phyloP scores from a whole-genome alignment of 2,329 filamentous ascomycete genomes.

The Dothistroma septosporum region DNA sequence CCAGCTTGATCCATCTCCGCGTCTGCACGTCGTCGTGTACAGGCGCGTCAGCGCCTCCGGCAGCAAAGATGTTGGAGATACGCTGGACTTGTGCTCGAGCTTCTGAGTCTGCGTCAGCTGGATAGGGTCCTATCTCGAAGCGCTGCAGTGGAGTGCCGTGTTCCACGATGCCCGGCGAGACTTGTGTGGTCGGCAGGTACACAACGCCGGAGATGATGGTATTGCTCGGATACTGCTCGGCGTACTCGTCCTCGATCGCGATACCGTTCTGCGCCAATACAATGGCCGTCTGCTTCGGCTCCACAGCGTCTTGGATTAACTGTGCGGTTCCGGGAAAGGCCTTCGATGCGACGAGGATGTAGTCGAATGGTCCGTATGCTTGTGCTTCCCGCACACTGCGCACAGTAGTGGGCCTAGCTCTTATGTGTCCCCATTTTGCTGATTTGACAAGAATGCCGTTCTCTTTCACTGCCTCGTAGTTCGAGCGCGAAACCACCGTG shows the following conservation, averaged over 20 bases:
- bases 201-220: slow-evolving; percentile 55
- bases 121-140: slow-evolving; percentile 51
- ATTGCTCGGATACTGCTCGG: slow-evolving; percentile 44
- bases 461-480: slow-evolving; percentile 39
- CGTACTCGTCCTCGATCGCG: slow-evolving; percentile 56
- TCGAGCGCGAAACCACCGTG: slow-evolving; percentile 43
- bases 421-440: slow-evolving; percentile 37
- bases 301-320: slow-evolving; percentile 40
- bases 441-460: slow-evolving; percentile 42
- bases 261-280: slow-evolving; percentile 62
- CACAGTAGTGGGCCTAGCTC: slow-evolving; percentile 35
- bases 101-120: slow-evolving; percentile 27
- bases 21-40: slow-evolving; percentile 53
- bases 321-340: slow-evolving; percentile 40
- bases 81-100: slow-evolving; percentile 14
- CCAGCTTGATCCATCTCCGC: slow-evolving; percentile 57
- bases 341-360: slow-evolving; percentile 46
- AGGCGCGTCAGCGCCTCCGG: slow-evolving; percentile 45
- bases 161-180: slow-evolving; percentile 46
- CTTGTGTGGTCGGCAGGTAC: slow-evolving; percentile 53
- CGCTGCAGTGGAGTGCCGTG: slow-evolving; percentile 45
- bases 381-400: slow-evolving; percentile 35
- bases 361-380: slow-evolving; percentile 41
- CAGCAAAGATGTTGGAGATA: slow-evolving; percentile 24
- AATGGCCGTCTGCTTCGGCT: slow-evolving; percentile 46